These are phyloP conservation scores for Dacryopinax spathularia DNA, from an alignment of 768 basidiomycete species.

Conservation along the genomic window DNA sequence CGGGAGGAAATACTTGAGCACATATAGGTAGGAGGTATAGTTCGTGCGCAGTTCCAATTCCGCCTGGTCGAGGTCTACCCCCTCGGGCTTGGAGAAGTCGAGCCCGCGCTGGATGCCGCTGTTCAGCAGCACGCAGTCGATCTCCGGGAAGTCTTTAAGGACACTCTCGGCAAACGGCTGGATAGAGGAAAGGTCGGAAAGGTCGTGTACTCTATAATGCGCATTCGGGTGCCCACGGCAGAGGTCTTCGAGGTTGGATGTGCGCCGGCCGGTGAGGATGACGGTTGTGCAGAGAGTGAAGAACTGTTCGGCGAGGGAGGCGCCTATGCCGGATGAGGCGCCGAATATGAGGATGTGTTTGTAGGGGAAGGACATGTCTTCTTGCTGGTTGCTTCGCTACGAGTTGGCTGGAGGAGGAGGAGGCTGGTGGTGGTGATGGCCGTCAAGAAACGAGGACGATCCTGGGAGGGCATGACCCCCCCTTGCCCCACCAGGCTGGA, in stretches of 20 bases:
- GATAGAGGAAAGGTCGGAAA: background rate
- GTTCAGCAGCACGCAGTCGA: slow-evolving; percentile 9
- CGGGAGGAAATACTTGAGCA: slow-evolving; percentile 9
- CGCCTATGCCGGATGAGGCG: slow-evolving; percentile 10
- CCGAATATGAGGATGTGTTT: slow-evolving; percentile 8
- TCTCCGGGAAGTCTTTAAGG: background rate
- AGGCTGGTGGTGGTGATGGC: too few relatives aligned
- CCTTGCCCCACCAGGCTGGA: too few relatives aligned
- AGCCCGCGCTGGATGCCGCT: slow-evolving; percentile 9
- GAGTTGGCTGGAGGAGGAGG: too few relatives aligned
- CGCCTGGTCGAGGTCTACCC: slow-evolving; percentile 8
- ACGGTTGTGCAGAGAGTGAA: background rate
- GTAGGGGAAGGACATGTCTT: background rate
- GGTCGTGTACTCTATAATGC: slow-evolving; percentile 7
- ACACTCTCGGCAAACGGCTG: background rate
- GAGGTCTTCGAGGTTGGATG: slow-evolving; percentile 9
- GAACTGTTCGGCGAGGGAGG: slow-evolving; percentile 9
- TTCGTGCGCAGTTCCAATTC: slow-evolving; percentile 10
- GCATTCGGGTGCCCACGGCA: slow-evolving; percentile 5
- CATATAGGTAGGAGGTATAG: slow-evolving; percentile 8
- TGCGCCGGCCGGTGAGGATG: slow-evolving; percentile 8
- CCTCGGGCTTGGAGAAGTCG: slow-evolving; percentile 8
- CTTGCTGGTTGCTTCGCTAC: too few relatives aligned
- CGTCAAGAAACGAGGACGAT: too few relatives aligned
- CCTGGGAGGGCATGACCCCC: too few relatives aligned